phyloP scores from a whole-genome alignment of 305 asterid species.

The Stenogyne calaminthoides region DNA sequence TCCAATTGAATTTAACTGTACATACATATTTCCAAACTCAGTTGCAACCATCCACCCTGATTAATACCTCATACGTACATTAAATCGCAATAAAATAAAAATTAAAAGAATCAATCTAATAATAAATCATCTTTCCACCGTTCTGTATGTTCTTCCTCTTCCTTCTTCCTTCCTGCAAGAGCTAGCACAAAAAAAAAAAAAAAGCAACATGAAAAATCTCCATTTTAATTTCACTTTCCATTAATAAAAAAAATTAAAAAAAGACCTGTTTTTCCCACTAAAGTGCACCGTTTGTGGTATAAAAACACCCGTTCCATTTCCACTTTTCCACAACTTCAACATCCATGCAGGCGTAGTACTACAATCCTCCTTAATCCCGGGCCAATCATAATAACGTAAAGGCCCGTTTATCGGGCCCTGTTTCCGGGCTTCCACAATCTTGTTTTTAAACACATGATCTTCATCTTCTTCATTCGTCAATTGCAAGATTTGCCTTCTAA shows the following conservation, averaged over 20 bases:
- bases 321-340: conserved; percentile 57
- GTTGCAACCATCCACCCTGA: background rate
- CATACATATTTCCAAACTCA: conserved; percentile 8
- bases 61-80: background rate
- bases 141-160: conserved; percentile 35
- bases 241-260: background rate
- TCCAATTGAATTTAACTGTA: conserved; percentile 7
- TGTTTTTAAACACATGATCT: conserved; percentile 18
- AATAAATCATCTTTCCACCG: conserved; percentile 26
- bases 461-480: conserved; percentile 40
- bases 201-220: background rate
- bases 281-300: conserved; percentile 57
- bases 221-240: background rate
- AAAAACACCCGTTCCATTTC: conserved; percentile 79
- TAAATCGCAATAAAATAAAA: background rate
- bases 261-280: conserved; percentile 39
- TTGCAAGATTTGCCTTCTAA: conserved; percentile 37
- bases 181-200: background rate
- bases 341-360: conserved; percentile 53
- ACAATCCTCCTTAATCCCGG: conserved; percentile 38
- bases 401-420: conserved; percentile 22
- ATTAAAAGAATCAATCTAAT: background rate
- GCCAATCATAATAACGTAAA: conserved; percentile 51
- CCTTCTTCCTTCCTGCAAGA: conserved; percentile 45
- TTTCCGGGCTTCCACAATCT: conserved; percentile 17